Evolutionary conservation across 805 yeast species (phyloP).

Genomic region (Yarrowia sp.): DNA sequence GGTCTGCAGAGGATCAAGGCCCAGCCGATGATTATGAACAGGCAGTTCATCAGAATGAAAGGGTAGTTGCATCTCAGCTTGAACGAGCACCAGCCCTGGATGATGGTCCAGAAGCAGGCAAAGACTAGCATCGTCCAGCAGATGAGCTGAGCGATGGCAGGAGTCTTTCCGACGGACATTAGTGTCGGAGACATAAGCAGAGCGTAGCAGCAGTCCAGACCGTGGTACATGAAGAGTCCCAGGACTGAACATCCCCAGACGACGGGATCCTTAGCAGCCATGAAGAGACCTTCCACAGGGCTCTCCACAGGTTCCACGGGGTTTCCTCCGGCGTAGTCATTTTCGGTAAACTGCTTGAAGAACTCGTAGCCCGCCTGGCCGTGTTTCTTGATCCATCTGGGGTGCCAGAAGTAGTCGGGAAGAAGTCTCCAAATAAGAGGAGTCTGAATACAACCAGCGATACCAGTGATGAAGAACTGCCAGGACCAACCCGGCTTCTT

Average conservation of each 20-base stretch:
- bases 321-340: background rate
- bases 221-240: background rate
- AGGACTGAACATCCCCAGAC: background rate
- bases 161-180: background rate
- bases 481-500: background rate
- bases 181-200: background rate
- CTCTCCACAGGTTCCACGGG: background rate
- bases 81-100: background rate
- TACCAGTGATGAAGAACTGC: background rate
- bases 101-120: background rate
- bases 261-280: background rate
- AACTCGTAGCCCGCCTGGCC: background rate
- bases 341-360: background rate
- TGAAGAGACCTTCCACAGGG: background rate
- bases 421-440: background rate
- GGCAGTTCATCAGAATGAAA: background rate
- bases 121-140: conserved; percentile 11
- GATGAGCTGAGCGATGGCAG: background rate
- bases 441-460: background rate
- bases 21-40: background rate
- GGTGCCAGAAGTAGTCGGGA: background rate
- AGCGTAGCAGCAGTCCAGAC: background rate
- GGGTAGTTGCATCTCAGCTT: background rate
- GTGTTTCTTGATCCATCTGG: background rate
- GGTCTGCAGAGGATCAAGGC: background rate